These are phyloP conservation scores for Rosa multiflora DNA, from an alignment of 306 rosid genomes.

Conservation along the genomic window DNA sequence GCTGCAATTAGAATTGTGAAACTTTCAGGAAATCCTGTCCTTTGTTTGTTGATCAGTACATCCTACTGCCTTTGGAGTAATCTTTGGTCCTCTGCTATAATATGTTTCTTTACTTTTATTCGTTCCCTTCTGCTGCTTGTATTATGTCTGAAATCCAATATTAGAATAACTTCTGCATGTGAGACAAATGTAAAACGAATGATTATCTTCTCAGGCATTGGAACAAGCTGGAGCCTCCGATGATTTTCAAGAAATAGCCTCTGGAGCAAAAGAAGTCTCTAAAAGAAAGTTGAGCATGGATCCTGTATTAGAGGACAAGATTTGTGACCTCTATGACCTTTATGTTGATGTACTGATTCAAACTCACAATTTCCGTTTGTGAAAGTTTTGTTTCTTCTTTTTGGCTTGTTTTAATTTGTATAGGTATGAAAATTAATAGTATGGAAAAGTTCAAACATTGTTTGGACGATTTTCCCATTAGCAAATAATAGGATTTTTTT, in stretches of 20 bases:
- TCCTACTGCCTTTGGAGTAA: background rate
- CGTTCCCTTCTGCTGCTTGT: conserved; percentile 14
- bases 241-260: conserved; percentile 56
- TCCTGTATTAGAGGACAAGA: conserved; percentile 82
- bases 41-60: background rate
- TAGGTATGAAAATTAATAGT: too few relatives aligned
- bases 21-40: background rate
- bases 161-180: background rate
- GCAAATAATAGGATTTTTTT: too few relatives aligned
- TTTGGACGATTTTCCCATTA: too few relatives aligned
- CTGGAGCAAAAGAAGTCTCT: conserved; percentile 59
- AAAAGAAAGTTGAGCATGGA: conserved; percentile 74
- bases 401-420: conserved; percentile 22
- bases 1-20: too few relatives aligned
- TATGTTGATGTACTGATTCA: conserved; percentile 76
- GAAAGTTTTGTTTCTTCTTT: conserved; percentile 24
- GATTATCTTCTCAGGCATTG: conserved; percentile 40
- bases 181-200: conserved; percentile 29
- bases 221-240: conserved; percentile 66
- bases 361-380: conserved; percentile 27
- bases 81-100: conserved; percentile 22
- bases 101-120: conserved; percentile 14
- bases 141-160: conserved; percentile 7
- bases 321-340: conserved; percentile 98
- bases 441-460: too few relatives aligned